Conservation (phyloP, 805 yeast genomes). For the Teunomyces lycoperdinae region DNA sequence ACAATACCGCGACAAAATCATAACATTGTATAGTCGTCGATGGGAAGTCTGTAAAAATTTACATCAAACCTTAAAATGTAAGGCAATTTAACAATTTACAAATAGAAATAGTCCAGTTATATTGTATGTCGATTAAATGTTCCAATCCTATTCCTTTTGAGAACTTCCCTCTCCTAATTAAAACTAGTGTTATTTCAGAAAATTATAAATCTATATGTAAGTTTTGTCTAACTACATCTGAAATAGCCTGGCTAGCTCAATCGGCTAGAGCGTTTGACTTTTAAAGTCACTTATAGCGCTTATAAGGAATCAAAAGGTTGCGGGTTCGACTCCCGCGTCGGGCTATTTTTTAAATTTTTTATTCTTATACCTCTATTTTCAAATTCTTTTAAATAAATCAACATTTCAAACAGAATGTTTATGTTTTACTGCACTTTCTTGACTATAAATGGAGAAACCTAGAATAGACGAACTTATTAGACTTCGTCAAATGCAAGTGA, state of each 20-base stretch:
- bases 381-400: background rate
- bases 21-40: background rate
- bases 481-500: too few species aligned
- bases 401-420: background rate
- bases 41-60: background rate
- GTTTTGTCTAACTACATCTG: background rate
- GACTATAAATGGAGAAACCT: too few species aligned
- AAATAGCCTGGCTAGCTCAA: constrained; percentile 26
- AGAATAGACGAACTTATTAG: too few species aligned
- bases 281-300: constrained; percentile 10
- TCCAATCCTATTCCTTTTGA: too few species aligned
- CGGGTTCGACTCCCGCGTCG: constrained; percentile 30
- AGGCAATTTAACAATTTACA: too few species aligned
- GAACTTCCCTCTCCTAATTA: too few species aligned
- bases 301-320: constrained; percentile 22
- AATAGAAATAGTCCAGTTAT: too few species aligned
- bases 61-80: background rate
- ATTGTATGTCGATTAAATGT: too few species aligned
- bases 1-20: background rate
- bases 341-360: constrained; percentile 12
- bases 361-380: background rate
- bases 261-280: constrained; percentile 28
- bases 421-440: too few species aligned
- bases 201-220: background rate
- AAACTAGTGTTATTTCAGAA: too few species aligned